These are phyloP conservation scores for Mycocentrospora acerina DNA, from an alignment of 2,329 filamentous ascomycete genomes.

Conservation along the genomic window DNA sequence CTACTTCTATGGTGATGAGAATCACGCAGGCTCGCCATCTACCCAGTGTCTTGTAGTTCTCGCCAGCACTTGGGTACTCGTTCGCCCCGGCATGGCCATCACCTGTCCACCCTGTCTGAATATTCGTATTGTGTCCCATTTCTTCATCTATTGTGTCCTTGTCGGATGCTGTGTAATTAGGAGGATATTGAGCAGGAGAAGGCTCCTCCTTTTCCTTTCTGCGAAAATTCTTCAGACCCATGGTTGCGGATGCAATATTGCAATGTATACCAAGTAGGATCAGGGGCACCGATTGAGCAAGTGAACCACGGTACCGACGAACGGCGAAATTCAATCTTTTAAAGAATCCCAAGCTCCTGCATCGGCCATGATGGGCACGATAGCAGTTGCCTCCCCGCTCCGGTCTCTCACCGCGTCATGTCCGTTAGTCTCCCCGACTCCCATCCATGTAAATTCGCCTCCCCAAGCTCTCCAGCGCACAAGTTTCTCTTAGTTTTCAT, in stretches of 20 bases:
- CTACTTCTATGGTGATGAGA: slow-evolving; percentile 30
- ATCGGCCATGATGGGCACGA: slow-evolving; percentile 15
- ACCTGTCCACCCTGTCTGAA: slow-evolving; percentile 27
- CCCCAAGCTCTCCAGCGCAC: slow-evolving; percentile 6
- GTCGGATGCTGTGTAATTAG: slow-evolving; percentile 20
- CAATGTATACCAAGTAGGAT: slow-evolving; percentile 1
- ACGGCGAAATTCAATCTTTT: slow-evolving; percentile 18
- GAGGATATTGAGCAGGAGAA: slow-evolving; percentile 10
- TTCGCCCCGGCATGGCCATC: slow-evolving; percentile 23
- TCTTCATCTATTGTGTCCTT: slow-evolving; percentile 23
- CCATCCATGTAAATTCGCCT: slow-evolving; percentile 22
- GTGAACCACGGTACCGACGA: slow-evolving; percentile 3
- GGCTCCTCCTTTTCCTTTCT: slow-evolving; percentile 23
- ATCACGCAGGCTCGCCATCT: slow-evolving; percentile 33
- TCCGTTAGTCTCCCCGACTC: slow-evolving; percentile 24
- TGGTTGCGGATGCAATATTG: slow-evolving; percentile 8
- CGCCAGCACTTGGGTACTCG: slow-evolving; percentile 22
- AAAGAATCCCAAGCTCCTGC: slow-evolving; percentile 24
- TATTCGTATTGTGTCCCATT: slow-evolving; percentile 25
- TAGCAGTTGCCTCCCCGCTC: slow-evolving; percentile 4
- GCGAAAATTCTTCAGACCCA: slow-evolving; percentile 27
- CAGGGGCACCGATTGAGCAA: slow-evolving; percentile 2
- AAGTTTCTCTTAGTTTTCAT: slow-evolving; percentile 12
- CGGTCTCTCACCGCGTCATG: slow-evolving; percentile 19
- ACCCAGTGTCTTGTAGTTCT: slow-evolving; percentile 29